Base-by-base conservation (phyloP, 352 stramenopile genomes). In the Phytophthora chlamydospora region DNA sequence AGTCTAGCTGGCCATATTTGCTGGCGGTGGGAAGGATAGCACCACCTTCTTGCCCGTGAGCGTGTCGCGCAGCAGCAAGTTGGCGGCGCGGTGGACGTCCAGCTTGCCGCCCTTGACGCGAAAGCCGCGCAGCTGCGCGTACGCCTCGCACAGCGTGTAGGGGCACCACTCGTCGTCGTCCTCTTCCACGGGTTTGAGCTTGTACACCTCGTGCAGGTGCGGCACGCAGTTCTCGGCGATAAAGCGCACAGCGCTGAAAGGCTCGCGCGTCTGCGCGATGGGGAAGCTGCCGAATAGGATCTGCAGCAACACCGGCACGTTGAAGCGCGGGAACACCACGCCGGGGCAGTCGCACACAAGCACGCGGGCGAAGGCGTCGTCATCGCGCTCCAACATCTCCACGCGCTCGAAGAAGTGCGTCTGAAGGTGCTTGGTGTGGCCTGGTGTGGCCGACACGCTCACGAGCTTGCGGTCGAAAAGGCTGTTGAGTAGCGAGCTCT, bases 401-500 rank as follows among this genome's bases (percentile, higher is more conserved):
- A 71, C 71, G 19, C 68, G 75, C 8, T 89, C 74, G 35, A 91
- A 89, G 51, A 83, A 91, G 48, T 93, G 83, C 13, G 85, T 93
- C 53, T 95, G 86, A 41, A 91, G 56, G 60, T 93, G 84, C 64
- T 95, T 95, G 0, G 86, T 95, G 56, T 90, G 84, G 0, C 86
- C 86, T 0, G 86, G 84, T 0, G 85, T 93, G 21, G 84, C 72
- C 14, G 86, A 93, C 8, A 93, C 85, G 43, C 83, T 91, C 35
- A 92, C 84, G 32, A 93, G 76, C 52, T 93, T 95, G 52, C 80
- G 76, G 6, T 68, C 78, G 39, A 92, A 90, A 31, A 95, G 68
- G 35, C 67, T 84, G 62, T 98, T 98, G 70, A 99, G 97, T 19
- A 99, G 67, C 21, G 90, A 98, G 58, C 78, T 96, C 73, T 99